A percentile compares a stretch with the other conserved stretches of the same genome.
Evolutionary conservation across 495 filamentous ascomycete species (phyloP).

Genomic region (Podospora pseudocomata): DNA sequence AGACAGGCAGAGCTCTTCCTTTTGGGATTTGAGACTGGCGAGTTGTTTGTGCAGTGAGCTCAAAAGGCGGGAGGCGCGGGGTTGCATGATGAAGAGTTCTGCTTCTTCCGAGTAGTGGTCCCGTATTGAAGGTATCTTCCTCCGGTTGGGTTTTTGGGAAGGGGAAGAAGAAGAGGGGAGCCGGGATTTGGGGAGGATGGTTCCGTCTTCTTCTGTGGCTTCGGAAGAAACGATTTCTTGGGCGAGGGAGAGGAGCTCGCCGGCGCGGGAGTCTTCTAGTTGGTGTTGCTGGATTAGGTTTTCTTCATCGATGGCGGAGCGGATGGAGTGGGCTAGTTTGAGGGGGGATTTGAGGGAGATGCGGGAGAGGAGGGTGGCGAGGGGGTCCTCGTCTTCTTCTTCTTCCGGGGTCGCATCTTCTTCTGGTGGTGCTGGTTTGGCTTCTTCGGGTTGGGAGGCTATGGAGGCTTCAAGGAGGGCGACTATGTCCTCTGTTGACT

Average conservation of each 20-base stretch:
- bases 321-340: slow-evolving; percentile 65
- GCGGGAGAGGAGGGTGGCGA: slow-evolving; percentile 55
- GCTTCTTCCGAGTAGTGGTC: slow-evolving; percentile 52
- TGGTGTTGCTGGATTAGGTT: slow-evolving; percentile 75
- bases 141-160: slow-evolving; percentile 37
- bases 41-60: slow-evolving; percentile 63
- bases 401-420: background rate
- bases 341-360: slow-evolving; percentile 66
- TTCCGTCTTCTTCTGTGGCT: slow-evolving; percentile 43
- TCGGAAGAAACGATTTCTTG: slow-evolving; percentile 62
- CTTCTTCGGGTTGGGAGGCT: background rate
- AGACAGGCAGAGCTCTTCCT: slow-evolving; percentile 52
- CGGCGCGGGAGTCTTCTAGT: slow-evolving; percentile 66
- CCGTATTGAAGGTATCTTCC: slow-evolving; percentile 36
- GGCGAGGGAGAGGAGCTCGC: slow-evolving; percentile 63
- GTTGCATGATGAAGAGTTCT: slow-evolving; percentile 86
- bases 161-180: slow-evolving; percentile 11
- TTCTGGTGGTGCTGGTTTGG: too few species aligned
- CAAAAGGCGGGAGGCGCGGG: slow-evolving; percentile 63
- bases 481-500: slow-evolving; percentile 68
- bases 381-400: slow-evolving; percentile 29
- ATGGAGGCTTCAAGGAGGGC: slow-evolving; percentile 31
- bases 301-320: slow-evolving; percentile 86
- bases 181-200: slow-evolving; percentile 39
- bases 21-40: slow-evolving; percentile 54